Evolutionary conservation across 768 basidiomycete species (phyloP), one percentile per base, ranked within the genome.

Genomic region (Lactifluus pinguis): DNA sequence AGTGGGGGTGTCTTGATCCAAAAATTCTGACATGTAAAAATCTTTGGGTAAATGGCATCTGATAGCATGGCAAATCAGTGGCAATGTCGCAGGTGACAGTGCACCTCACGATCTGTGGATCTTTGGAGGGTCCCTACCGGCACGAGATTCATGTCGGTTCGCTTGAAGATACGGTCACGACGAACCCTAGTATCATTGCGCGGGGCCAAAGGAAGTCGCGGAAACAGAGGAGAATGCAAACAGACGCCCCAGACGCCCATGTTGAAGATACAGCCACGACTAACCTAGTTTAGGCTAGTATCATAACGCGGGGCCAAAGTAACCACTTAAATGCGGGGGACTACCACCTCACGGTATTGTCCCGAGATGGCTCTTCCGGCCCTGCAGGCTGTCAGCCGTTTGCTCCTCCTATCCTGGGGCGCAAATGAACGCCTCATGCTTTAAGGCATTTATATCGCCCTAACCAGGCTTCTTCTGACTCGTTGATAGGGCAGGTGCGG

Each of bases 371-470:
- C 59, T 48, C 36, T 51, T 56, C 51, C 60, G 63, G 55, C 47
- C 65, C 65, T 57, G 53, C 54, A 56, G 62, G 57, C 57, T 63
- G 55, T 57, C 59, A 54, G 58, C 62, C 53, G 65, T 63, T 59
- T 56, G 39, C 63, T 62, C 54, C 59, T 62, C 59, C 63, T 60
- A 55, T 66, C 59, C 62, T 53, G 56, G 65, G 63, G n/a, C 63
- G 62, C 63, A 66, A 59, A 66, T 66, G 65, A 66, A 66, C 52
- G 63, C 63, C 63, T 64, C 65, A 65, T 66, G 65, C 51, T 49
- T 21, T n/a, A 55, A 55, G 50, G 57, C 55, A 45, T 58, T 49
- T 65, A 57, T 66, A 66, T 66, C 65, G 59, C 53, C 57, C 59
- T 52, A 64, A 66, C 65, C 63, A 64, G 54, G 65, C 62, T 61